Conservation (phyloP, 1,284 basidiomycete species). For the Coriolopsis trogii region DNA sequence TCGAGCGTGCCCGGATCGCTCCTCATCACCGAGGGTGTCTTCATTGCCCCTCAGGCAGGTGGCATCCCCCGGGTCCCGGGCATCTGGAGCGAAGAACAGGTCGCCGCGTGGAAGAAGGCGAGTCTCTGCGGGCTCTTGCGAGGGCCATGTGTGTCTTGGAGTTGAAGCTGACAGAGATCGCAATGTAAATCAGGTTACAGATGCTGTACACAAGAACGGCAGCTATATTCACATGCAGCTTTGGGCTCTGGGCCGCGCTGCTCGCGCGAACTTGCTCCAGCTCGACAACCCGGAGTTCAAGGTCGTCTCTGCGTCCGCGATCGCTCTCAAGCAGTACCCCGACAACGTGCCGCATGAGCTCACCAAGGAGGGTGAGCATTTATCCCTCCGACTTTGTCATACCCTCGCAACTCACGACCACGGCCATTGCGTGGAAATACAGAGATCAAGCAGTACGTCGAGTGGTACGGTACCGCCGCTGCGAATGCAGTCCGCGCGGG, state of each 20-base stretch:
- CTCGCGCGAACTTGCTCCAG: constrained; percentile 34
- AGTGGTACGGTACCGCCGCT: constrained; percentile 41
- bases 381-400: neutral
- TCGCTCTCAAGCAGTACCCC: constrained; percentile 23
- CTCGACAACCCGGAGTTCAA: constrained; percentile 13
- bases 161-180: neutral
- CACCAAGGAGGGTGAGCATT: neutral
- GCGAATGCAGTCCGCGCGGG: constrained; percentile 47
- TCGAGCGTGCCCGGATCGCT: constrained; percentile 46
- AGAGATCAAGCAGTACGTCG: constrained; percentile 47
- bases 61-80: constrained; percentile 43
- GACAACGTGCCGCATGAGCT: constrained; percentile 25
- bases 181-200: neutral
- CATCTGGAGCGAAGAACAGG: constrained; percentile 47
- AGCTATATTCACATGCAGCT: constrained; percentile 45
- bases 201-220: constrained; percentile 4
- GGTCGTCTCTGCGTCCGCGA: constrained; percentile 42
- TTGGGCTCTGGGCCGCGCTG: constrained; percentile 48
- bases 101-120: constrained; percentile 49
- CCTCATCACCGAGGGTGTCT: constrained; percentile 51
- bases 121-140: neutral
- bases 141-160: neutral
- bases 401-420: constrained; percentile 3
- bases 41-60: constrained; percentile 43
- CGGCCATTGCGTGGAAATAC: neutral